Base-by-base conservation (phyloP, 192 early-diverging fungal species). In the Pilobolus umbonatus region DNA sequence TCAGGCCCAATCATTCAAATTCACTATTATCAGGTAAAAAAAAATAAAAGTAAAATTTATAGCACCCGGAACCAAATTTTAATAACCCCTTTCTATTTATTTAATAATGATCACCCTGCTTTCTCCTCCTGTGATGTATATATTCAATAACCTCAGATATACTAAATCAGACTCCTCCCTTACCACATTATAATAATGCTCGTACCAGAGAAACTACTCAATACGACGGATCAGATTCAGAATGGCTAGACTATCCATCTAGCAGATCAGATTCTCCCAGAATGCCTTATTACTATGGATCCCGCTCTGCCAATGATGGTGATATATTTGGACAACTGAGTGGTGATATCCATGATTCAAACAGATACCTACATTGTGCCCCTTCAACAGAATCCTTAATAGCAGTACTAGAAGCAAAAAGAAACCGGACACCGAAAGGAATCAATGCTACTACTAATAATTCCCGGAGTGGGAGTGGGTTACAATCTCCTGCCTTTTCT, bases 301-400 rank as follows among this genome's bases (percentile, higher is more conserved):
- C 9, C 15, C 36, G 10, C 36, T 0, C 2, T 38, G 2, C 19
- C 26, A 48, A 25, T n/a, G 35, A 61, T 21, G n/a, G 30, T 10
- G 36, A 57, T 43, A 25, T 64, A 22, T 57, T 55, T 31, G 44
- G 19, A 21, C 32, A 64, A 14, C 24, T 50, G 2, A 40, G 25
- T 31, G 45, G 43, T 12, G 62, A 64, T 1, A 45, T 64, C 15
- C 55, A 57, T 15, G 36, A 50, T 24, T 40, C 62, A 28, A 82
- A 80, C 19, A 80, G 85, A 36, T 89, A 87, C 51, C 80, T 82
- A 17, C 76, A 76, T 0, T 89, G 77, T 50, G 82, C 87, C 7
- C 85, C 87, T 6, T 89, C 87, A 1, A 79, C 85, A 15, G 85
- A 87, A 34, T 86, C 87, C 3, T 70, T 89, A 25, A 69, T 89